Percentiles rank a stretch among this genome's conserved stretches.
Conservation (phyloP, 2,329 filamentous ascomycete species). For the Diaporthe aspalathi region DNA sequence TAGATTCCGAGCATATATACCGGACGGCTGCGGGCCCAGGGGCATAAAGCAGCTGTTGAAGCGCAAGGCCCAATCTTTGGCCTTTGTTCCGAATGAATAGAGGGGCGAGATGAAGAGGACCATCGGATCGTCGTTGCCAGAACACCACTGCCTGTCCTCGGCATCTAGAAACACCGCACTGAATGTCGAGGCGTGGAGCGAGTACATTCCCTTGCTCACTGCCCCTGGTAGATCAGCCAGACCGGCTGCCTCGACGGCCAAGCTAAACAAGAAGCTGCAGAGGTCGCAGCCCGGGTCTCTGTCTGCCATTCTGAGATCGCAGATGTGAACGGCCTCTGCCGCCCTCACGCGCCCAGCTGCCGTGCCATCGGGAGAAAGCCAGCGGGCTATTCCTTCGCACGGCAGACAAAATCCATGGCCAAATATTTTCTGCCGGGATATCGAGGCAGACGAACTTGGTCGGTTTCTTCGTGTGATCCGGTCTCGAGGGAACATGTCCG, state of each 20-base stretch:
- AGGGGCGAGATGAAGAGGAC: conserved; percentile 32
- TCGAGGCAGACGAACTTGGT: not conserved
- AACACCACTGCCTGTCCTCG: conserved; percentile 15
- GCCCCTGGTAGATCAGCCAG: not conserved
- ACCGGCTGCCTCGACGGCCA: not conserved
- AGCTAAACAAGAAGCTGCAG: not conserved
- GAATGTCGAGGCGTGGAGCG: conserved; percentile 25
- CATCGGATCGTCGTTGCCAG: not conserved
- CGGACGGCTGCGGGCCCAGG: not conserved
- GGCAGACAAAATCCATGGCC: not conserved
- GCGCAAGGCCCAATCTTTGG: conserved; percentile 27
- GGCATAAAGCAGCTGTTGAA: conserved; percentile 27
- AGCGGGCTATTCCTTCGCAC: conserved; percentile 11
- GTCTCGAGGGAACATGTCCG: not conserved
- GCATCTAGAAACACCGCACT: conserved; percentile 24
- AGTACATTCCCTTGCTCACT: not conserved
- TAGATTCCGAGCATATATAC: conserved; percentile 21
- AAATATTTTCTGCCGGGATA: not conserved
- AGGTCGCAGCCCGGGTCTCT: not conserved
- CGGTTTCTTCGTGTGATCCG: not conserved
- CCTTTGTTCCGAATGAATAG: conserved; percentile 15
- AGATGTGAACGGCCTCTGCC: not conserved
- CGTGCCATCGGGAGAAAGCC: not conserved
- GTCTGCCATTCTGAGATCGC: conserved; percentile 15
- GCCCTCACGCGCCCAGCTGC: not conserved